Conservation (phyloP, 148 eudicot genomes). For the Vaccinium vitisidaea region DNA sequence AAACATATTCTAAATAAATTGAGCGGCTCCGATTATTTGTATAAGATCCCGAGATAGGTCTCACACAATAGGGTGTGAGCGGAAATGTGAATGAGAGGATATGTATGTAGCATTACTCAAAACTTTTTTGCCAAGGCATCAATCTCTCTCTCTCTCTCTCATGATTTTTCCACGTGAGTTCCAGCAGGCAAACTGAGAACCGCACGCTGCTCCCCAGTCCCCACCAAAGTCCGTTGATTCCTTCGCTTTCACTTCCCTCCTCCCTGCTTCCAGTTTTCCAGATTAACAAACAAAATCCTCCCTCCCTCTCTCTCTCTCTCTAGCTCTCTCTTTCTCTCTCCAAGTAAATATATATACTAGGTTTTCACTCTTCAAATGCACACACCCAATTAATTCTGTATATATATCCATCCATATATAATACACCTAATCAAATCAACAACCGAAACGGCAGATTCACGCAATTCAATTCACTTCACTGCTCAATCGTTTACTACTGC, state of each 20-base stretch:
- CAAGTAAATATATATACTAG: not conserved
- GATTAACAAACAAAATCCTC: not conserved
- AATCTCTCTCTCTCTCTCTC: not conserved
- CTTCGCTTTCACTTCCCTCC: not conserved
- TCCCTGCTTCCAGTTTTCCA: not conserved
- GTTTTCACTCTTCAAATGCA: not conserved
- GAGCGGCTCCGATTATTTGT: too few species aligned
- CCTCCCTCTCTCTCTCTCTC: not conserved
- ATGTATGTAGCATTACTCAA: too few species aligned
- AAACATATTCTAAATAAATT: too few species aligned
- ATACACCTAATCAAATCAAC: not conserved
- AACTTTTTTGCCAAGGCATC: too few species aligned
- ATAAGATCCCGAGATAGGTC: too few species aligned
- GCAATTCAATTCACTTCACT: not conserved
- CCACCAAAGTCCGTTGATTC: not conserved
- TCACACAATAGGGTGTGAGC: too few species aligned
- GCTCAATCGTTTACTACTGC: not conserved
- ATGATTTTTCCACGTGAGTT: too few species aligned
- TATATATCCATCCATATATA: not conserved
- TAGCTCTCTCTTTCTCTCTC: not conserved
- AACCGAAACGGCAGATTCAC: constrained; percentile 11
- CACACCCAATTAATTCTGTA: not conserved
- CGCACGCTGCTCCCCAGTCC: not conserved
- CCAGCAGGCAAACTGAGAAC: not conserved
- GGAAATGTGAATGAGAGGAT: too few species aligned